A percentile compares a stretch with the other conserved stretches of the same genome.
Evolutionary conservation across 2,329 filamentous ascomycete genomes (phyloP).

Genomic region (Fusarium oxysporum): DNA sequence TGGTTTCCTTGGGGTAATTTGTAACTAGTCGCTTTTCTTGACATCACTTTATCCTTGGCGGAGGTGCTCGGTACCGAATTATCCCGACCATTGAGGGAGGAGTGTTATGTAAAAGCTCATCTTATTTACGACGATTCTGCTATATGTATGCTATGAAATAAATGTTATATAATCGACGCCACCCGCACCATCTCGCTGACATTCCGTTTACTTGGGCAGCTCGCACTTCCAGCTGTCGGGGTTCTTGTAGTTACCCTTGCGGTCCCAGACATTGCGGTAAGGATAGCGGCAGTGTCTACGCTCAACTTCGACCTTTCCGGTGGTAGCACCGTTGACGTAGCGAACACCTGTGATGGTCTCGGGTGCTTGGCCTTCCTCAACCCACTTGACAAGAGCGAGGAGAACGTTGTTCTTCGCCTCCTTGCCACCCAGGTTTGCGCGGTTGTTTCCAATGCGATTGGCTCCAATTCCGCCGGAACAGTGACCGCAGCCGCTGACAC

Average conservation of each 20-base stretch:
- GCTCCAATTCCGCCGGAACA: constrained; percentile 61
- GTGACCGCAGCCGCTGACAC: constrained; percentile 62
- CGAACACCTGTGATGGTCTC: constrained; percentile 53
- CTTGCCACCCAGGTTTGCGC: constrained; percentile 31
- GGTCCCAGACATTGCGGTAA: constrained; percentile 18
- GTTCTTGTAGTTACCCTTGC: background rate
- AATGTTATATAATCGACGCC: background rate
- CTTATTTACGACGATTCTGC: constrained; percentile 9
- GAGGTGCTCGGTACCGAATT: background rate
- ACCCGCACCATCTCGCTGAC: background rate
- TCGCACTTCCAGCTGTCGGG: constrained; percentile 27
- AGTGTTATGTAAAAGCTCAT: constrained; percentile 6
- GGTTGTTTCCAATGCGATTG: constrained; percentile 47
- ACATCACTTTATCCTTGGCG: constrained; percentile 24
- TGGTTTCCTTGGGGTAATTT: constrained; percentile 6
- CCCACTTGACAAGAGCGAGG: constrained; percentile 62
- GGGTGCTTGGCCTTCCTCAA: constrained; percentile 57
- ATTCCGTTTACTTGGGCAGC: background rate
- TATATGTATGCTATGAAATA: constrained; percentile 14
- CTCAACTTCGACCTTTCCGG: constrained; percentile 29
- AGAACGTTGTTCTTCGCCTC: constrained; percentile 58
- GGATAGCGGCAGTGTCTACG: constrained; percentile 33
- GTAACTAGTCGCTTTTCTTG: constrained; percentile 5
- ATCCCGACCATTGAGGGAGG: background rate
- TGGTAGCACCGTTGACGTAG: constrained; percentile 23